Evolutionary conservation across 2,329 filamentous ascomycete genomes (phyloP), one percentile per base, ranked within the genome.

Genomic region (Alternaria gaisen): DNA sequence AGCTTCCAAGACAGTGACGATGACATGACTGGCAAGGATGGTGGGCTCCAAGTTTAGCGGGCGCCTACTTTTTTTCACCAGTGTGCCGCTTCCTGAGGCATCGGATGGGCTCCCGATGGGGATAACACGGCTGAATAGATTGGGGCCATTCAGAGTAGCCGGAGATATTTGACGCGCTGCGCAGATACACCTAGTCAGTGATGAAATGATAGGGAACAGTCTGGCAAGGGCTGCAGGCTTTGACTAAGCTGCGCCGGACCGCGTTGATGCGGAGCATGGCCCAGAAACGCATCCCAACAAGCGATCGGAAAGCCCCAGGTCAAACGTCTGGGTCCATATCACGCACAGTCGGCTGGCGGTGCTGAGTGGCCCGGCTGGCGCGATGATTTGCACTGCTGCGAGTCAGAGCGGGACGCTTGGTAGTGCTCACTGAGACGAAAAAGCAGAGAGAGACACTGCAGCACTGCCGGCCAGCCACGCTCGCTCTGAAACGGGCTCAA

Each of bases 81-180:
- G 43, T 58, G 59, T 59, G 63, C 67, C 67, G 64, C 69, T 68
- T 67, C 64, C 72, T 71, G 64, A 69, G 67, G 67, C 68, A 67
- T 66, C 73, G 74, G 72, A 72, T 71, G 70, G 65, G 65, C 60
- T 68, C 70, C 73, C 73, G 76, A 78, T 77, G 73, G 72, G 72
- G 68, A 76, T 70, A 68, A 69, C 70, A 74, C 73, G 75, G 73
- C 72, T 74, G 70, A 75, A 75, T 70, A 50, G 14, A 32, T n/a
- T n/a, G 51, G 62, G 59, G 64, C 76, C 76, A 77, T 56, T 77
- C 67, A 73, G 47, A 36, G 66, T 43, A 32, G 46, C 58, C 76
- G 76, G 76, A 77, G 71, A 73, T 70, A 70, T 72, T 72, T 65
- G 56, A 65, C 56, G 65, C 64, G 56, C 64, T 66, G 63, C 59